These are phyloP conservation scores for Agarophyton chilense DNA, from an alignment of 23 red algal species.

Conservation along the genomic window DNA sequence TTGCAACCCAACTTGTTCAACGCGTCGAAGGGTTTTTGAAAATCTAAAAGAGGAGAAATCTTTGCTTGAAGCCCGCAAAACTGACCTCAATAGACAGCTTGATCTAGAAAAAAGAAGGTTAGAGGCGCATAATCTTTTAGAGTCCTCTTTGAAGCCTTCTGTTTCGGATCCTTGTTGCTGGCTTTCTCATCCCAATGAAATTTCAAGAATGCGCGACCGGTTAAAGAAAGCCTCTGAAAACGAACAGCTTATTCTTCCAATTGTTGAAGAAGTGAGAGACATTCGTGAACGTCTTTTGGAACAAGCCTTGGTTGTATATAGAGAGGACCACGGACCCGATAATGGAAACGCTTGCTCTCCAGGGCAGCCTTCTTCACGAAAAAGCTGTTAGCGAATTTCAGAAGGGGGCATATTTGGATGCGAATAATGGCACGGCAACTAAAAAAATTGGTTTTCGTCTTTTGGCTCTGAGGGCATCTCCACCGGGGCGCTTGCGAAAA, in stretches of 20 bases:
- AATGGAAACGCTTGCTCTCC: not conserved
- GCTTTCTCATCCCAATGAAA: not conserved
- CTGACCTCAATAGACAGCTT: not conserved
- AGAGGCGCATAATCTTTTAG: not conserved
- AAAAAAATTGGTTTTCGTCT: too few species aligned
- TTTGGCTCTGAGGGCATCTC: too few species aligned
- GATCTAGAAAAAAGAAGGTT: not conserved
- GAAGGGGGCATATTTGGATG: too few species aligned
- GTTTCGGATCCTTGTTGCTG: not conserved
- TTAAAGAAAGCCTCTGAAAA: not conserved
- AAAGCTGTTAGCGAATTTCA: too few species aligned
- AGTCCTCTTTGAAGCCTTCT: not conserved
- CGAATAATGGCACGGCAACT: too few species aligned
- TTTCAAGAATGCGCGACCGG: constrained; percentile 5
- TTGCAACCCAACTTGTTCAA: not conserved
- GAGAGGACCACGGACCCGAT: not conserved
- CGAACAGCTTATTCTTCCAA: not conserved
- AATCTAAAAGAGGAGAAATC: not conserved
- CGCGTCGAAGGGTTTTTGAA: not conserved
- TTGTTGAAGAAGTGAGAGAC: constrained; percentile 1
- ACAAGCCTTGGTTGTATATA: not conserved
- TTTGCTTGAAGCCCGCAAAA: constrained; percentile 11
- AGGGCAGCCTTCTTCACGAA: not conserved
- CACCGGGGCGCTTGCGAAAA: too few species aligned
- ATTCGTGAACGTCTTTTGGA: constrained; percentile 18